A percentile compares a stretch with the other conserved stretches of the same genome.
Conservation (phyloP, 2,329 filamentous ascomycete species). For the Ophiostoma sp. region DNA sequence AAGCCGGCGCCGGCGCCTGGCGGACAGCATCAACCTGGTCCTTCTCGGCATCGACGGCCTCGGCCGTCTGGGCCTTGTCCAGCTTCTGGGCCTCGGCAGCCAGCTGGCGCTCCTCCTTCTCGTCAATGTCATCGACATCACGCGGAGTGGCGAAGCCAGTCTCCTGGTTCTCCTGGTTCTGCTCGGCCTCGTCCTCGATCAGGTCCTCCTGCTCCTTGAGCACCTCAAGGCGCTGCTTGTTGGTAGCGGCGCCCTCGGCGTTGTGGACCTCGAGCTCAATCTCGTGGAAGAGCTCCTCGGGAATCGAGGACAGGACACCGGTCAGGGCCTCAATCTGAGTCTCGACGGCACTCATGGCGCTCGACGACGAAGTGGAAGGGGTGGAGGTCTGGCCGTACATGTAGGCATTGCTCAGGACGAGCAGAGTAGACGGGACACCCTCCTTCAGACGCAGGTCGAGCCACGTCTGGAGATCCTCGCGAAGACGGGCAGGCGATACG, state of each 20-base stretch:
- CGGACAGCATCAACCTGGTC: conserved; percentile 38
- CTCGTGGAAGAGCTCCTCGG: conserved; percentile 98
- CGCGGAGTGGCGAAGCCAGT: conserved; percentile 69
- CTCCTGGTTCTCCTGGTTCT: conserved; percentile 74
- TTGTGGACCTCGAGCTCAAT: conserved; percentile 97
- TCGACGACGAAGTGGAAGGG: conserved; percentile 15
- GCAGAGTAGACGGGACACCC: conserved; percentile 89
- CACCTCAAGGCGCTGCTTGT: conserved; percentile 97
- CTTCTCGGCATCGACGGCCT: conserved; percentile 49
- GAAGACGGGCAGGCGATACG: conserved; percentile 78
- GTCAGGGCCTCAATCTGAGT: conserved; percentile 90
- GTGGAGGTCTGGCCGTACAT: conserved; percentile 70
- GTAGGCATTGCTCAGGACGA: conserved; percentile 95
- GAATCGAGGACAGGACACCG: conserved; percentile 87
- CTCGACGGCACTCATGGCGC: conserved; percentile 62
- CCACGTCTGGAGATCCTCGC: conserved; percentile 90
- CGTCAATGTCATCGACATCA: conserved; percentile 88
- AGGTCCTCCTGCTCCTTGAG: conserved; percentile 97
- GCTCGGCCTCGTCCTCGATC: conserved; percentile 93
- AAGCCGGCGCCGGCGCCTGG: conserved; percentile 36
- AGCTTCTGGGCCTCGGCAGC: conserved; percentile 47
- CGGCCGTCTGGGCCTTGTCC: conserved; percentile 33
- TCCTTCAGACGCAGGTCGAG: conserved; percentile 88
- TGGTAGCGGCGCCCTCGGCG: conserved; percentile 92
- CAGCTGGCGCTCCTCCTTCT: conserved; percentile 70